Evolutionary conservation across 2,329 filamentous ascomycete species (phyloP).

Genomic region (Hymenoscyphus scutula): DNA sequence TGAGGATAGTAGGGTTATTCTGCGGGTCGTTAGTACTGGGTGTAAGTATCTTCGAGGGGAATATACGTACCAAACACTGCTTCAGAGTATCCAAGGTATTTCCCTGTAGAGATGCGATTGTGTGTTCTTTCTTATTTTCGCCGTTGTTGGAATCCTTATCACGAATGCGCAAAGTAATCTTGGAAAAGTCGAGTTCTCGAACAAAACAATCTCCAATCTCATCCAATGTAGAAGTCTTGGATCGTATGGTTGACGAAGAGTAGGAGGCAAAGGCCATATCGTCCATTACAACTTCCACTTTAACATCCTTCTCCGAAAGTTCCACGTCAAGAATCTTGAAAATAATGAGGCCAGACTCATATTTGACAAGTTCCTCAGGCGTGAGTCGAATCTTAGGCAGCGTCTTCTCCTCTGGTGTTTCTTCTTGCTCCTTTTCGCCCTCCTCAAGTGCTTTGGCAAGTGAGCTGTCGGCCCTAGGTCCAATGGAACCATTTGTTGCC

Average conservation of each 20-base stretch:
- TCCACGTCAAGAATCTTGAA: conserved; percentile 93
- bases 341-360: conserved; percentile 89
- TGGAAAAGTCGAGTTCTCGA: conserved; percentile 94
- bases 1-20: conserved; percentile 86
- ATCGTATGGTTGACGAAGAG: conserved; percentile 71
- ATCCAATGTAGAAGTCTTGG: conserved; percentile 70
- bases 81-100: conserved; percentile 85
- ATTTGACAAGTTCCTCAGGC: conserved; percentile 75
- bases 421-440: conserved; percentile 44
- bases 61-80: conserved; percentile 69
- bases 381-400: conserved; percentile 76
- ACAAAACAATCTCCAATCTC: conserved; percentile 96
- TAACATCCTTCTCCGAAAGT: conserved; percentile 70
- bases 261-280: conserved; percentile 93
- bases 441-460: conserved; percentile 32
- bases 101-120: conserved; percentile 78
- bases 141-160: conserved; percentile 75
- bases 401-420: conserved; percentile 45
- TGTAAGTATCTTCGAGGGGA: background rate
- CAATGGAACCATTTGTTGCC: conserved; percentile 40
- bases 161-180: conserved; percentile 81
- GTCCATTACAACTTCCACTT: conserved; percentile 87
- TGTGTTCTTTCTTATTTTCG: conserved; percentile 66
- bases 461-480: conserved; percentile 25
- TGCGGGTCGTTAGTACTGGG: conserved; percentile 38